Conservation (phyloP, 306 rosid genomes). For the Cajanus cajan region DNA sequence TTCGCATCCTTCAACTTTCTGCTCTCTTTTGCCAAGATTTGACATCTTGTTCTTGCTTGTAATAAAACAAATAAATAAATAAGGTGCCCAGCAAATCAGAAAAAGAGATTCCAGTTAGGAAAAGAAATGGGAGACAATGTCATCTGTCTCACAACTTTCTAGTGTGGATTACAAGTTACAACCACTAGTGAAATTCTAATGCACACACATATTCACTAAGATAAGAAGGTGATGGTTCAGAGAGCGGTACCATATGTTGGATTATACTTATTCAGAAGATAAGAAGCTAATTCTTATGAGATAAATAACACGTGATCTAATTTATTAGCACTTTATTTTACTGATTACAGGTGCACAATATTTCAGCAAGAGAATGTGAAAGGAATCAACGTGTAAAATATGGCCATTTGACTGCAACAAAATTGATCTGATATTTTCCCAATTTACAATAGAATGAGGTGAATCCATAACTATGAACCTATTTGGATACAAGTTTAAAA, state of each 20-base stretch:
- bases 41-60: slow-evolving; percentile 46
- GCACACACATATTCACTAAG: neutral
- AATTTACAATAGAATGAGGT: neutral
- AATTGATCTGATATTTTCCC: slow-evolving; percentile 1
- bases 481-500: no score
- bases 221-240: slow-evolving; percentile 23
- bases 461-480: no score
- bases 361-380: neutral
- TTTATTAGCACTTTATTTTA: slow-evolving; percentile 8
- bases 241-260: neutral
- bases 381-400: slow-evolving; percentile 20
- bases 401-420: neutral
- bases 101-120: slow-evolving; percentile 38
- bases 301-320: slow-evolving; percentile 16
- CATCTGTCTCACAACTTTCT: slow-evolving; percentile 34
- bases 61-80: neutral
- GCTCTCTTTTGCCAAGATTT: slow-evolving; percentile 28
- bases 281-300: slow-evolving; percentile 26
- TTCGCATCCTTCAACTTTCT: slow-evolving; percentile 35
- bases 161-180: slow-evolving; percentile 29
- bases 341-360: neutral
- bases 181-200: slow-evolving; percentile 9
- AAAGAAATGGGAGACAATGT: slow-evolving; percentile 17
- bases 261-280: slow-evolving; percentile 10
- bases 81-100: neutral